Conservation (phyloP, 2,329 filamentous ascomycete genomes). For the Nigrospora sphaerica region DNA sequence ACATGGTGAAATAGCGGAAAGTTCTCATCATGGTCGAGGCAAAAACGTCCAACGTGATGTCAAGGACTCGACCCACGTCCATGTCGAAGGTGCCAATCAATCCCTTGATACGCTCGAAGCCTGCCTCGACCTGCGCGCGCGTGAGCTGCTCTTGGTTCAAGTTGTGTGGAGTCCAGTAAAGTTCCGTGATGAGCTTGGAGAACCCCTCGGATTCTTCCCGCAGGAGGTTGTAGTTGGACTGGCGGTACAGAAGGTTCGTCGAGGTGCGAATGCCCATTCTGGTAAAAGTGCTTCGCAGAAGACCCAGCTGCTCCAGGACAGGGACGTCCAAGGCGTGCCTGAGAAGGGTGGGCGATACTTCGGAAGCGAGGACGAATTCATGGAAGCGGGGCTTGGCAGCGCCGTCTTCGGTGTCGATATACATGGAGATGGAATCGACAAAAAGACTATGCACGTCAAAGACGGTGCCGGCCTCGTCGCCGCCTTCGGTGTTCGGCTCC, state of each 20-base stretch:
- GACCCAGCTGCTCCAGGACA: constrained; percentile 65
- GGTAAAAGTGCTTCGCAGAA: constrained; percentile 80
- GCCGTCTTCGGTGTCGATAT: constrained; percentile 62
- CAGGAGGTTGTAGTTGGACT: constrained; percentile 93
- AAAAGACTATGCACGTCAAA: constrained; percentile 66
- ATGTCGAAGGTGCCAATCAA: constrained; percentile 96
- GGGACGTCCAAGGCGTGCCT: constrained; percentile 77
- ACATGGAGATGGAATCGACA: constrained; percentile 73
- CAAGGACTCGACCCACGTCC: constrained; percentile 88
- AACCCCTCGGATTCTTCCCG: constrained; percentile 96
- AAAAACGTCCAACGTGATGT: constrained; percentile 92
- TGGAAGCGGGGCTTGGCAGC: constrained; percentile 46
- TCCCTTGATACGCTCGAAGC: constrained; percentile 87
- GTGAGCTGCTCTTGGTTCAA: constrained; percentile 61
- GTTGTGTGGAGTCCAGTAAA: constrained; percentile 71
- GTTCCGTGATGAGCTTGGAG: constrained; percentile 89
- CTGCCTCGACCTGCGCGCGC: constrained; percentile 70
- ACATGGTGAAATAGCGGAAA: constrained; percentile 88
- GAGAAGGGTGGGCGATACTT: constrained; percentile 64
- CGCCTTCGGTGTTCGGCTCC: constrained; percentile 41
- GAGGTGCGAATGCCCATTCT: constrained; percentile 81
- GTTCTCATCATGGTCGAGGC: constrained; percentile 90
- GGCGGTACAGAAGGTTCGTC: constrained; percentile 88
- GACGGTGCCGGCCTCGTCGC: constrained; percentile 35
- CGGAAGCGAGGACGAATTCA: constrained; percentile 64